Conservation (phyloP, 2,329 filamentous ascomycete species). For the Salinomyces thailandicus region DNA sequence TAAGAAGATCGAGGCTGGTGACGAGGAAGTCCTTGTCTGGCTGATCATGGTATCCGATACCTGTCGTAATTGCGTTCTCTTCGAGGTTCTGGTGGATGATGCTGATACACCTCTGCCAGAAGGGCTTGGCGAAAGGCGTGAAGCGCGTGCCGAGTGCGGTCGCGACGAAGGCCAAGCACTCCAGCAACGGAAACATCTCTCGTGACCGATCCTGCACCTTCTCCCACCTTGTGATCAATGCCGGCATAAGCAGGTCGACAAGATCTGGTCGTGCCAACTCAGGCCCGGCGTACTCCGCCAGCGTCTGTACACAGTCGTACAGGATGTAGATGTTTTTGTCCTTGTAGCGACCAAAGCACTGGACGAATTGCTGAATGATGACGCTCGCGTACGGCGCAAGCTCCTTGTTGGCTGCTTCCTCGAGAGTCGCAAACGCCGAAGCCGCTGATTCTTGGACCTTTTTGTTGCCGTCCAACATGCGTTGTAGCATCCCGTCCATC, state of each 20-base stretch:
- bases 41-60: conserved; percentile 50
- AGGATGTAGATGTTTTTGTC: conserved; percentile 98
- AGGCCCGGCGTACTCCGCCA: conserved; percentile 82
- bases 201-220: conserved; percentile 78
- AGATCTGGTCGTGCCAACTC: conserved; percentile 70
- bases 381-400: conserved; percentile 78
- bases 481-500: conserved; percentile 89
- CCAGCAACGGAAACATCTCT: conserved; percentile 89
- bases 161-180: conserved; percentile 90
- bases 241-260: conserved; percentile 83
- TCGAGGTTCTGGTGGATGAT: conserved; percentile 89
- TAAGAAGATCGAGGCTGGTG: conserved; percentile 85
- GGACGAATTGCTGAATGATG: conserved; percentile 84
- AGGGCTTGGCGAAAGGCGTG: conserved; percentile 70
- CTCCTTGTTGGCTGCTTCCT: conserved; percentile 77
- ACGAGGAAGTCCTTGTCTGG: conserved; percentile 97
- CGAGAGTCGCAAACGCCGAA: conserved; percentile 89
- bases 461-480: conserved; percentile 97
- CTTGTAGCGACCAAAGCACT: conserved; percentile 91
- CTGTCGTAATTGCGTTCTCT: conserved; percentile 61
- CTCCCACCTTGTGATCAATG: conserved; percentile 78
- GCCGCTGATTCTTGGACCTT: conserved; percentile 94
- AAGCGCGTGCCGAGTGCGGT: conserved; percentile 75
- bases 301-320: conserved; percentile 95
- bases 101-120: conserved; percentile 78